Conservation (phyloP, 2,329 filamentous ascomycete species). For the Colletotrichum somersetense region DNA sequence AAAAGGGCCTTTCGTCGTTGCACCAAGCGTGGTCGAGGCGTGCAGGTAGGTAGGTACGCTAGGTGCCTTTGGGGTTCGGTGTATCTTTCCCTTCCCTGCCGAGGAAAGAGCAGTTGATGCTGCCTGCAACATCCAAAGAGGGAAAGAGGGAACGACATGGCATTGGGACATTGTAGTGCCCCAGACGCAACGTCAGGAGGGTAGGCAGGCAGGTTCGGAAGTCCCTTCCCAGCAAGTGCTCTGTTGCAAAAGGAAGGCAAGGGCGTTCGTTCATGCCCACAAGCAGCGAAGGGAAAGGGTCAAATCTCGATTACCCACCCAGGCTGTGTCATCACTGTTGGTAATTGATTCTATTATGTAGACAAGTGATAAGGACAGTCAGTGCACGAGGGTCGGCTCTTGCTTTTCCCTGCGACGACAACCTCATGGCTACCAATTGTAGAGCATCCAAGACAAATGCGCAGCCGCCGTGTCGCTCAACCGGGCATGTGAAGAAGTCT, state of each 20-base stretch:
- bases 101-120: neutral
- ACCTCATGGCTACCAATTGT: no score
- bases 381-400: no score
- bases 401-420: no score
- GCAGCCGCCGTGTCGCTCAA: neutral
- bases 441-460: no score
- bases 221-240: neutral
- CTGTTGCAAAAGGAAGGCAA: neutral
- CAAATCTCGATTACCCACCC: neutral
- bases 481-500: constrained; percentile 1
- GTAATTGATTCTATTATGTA: no score
- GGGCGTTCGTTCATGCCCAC: neutral
- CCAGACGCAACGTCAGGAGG: no score
- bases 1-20: neutral
- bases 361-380: no score
- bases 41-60: no score
- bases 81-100: neutral
- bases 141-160: neutral
- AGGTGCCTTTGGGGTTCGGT: no score
- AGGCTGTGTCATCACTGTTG: no score
- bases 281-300: neutral
- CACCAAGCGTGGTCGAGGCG: neutral
- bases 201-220: neutral
- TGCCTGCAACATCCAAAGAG: neutral
- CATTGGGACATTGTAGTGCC: no score